Base-by-base conservation (phyloP, 306 rosid species). In the Quercus wislizeni region DNA sequence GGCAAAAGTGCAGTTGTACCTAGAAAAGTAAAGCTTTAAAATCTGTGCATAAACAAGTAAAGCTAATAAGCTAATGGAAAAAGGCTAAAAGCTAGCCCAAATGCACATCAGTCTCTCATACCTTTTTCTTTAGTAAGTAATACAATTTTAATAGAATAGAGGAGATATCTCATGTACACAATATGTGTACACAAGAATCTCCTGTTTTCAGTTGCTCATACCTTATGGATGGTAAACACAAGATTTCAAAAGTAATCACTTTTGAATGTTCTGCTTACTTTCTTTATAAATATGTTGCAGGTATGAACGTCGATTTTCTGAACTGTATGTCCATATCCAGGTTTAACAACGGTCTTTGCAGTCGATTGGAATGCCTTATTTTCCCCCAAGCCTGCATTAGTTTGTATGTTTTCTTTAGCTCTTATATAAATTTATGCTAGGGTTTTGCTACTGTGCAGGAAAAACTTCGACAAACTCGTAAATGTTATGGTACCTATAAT, bases 401-500 rank as follows among this genome's bases (percentile, higher is more conserved):
- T 21, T 31, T 61, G 9, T 55, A 17, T 82, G 10, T 14, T 81
- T 58, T 59, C 58, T 67, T 73, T 85, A 27, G 55, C 74, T 33
- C 43, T 58, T 72, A 8, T 74, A 51, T 55, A 52, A 51, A 49
- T 77, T 55, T 77, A 20, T 20, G 10, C 33, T 76, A 59, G 79
- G 21, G 58, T 49, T 38, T 74, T 83, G 62, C 68, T 55, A 58
- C 54, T 76, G 43, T 73, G 54, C 88, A 95, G 93, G 96, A 90
- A 62, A 95, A 90, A 73, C 97, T 86, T 84, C 84, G 82, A 67
- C 97, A 92, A 76, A 95, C 99, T 41, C 92, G 87, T 69, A 91
- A 89, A 87, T 87, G 84, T 73, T 95, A 92, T 83, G 90, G 92
- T 46, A 93, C 98, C 28, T 90, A 89, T 84, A 95, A 95, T 85